Conservation (phyloP, 495 filamentous ascomycete genomes). For the Aspergillus cristatus region DNA sequence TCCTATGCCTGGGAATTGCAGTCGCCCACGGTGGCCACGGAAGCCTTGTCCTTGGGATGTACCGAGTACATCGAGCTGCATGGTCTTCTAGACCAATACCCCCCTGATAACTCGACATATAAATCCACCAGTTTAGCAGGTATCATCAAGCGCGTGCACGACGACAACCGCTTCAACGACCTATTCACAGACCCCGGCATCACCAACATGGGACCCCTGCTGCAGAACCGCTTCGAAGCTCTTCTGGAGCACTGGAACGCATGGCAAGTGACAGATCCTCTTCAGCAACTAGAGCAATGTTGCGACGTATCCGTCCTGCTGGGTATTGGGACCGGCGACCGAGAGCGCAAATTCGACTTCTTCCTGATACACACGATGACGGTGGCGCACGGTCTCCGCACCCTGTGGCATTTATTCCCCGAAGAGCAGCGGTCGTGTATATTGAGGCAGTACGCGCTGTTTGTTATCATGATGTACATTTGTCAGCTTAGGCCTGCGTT, state of each 20-base stretch:
- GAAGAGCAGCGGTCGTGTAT: constrained; percentile 48
- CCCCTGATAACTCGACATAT: constrained; percentile 14
- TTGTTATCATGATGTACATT: constrained; percentile 56
- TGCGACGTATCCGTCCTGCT: constrained; percentile 55
- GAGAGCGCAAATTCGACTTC: constrained; percentile 57
- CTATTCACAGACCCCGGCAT: constrained; percentile 44
- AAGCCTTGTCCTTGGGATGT: constrained; percentile 56
- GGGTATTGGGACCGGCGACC: constrained; percentile 47
- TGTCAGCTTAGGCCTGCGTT: constrained; percentile 50
- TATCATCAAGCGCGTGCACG: constrained; percentile 45
- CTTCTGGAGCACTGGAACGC: constrained; percentile 76
- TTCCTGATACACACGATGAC: constrained; percentile 64
- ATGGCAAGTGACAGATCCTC: constrained; percentile 53
- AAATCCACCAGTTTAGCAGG: constrained; percentile 46
- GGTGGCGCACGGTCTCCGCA: constrained; percentile 61
- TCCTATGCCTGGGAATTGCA: constrained; percentile 73
- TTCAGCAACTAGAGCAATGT: constrained; percentile 51
- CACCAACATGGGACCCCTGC: constrained; percentile 51
- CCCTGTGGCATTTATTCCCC: constrained; percentile 59
- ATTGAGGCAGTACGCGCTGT: constrained; percentile 64
- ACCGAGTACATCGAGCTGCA: constrained; percentile 62
- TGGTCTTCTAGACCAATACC: constrained; percentile 56
- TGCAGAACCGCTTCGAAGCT: constrained; percentile 48
- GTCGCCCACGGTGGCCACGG: constrained; percentile 64
- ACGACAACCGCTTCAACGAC: constrained; percentile 29